Evolutionary conservation across 2,329 filamentous ascomycete genomes (phyloP), one percentile per base, ranked within the genome.

Genomic region (Neonectria punicea): DNA sequence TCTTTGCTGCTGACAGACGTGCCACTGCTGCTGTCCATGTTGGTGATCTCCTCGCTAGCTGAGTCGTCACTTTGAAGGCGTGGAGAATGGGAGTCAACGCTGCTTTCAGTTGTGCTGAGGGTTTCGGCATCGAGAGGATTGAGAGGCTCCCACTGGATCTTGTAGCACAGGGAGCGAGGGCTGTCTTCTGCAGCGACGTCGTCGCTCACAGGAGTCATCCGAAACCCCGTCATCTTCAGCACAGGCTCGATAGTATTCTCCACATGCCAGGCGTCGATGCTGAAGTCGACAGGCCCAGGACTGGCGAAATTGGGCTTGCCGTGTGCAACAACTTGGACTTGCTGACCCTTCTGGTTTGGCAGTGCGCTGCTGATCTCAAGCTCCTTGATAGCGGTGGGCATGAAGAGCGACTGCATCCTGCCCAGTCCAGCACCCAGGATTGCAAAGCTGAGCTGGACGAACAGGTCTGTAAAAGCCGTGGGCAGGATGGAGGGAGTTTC

Each of bases 401-500:
- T 80, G 65, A 78, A 81, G 1, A 82, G 69, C 5, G 71, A 73
- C 1, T 71, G 73, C 72, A 80, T 74, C 20, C 62, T 47, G 18
- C 72, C 72, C 0, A 63, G 61, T 0, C 78, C 78, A 6, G 78
- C 79, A 2, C 80, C 80, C 2, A 82, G 73, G 5, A 80, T 79
- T 2, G 79, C 71, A 25, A 82, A 79, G 0, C 76, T 73, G 7
- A 80, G 73, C 62, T 84, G 83, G 16, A 84, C 74, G 58, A 84
- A 74, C 8, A 79, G 71, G 64, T 87, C 85, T 3, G 86, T 70
- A 53, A 84, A 79, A 1, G 81, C 76, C 0, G 85, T 81, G 34
- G 85, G 83, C 7, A 86, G 72, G 54, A 82, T 78, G 20, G 82
- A 80, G 0, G 77, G 65, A 3, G 80, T 77, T 67, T 87, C 83